Evolutionary conservation across 192 early-diverging fungal species (phyloP), one percentile per base, ranked within the genome.

Genomic region (Rhizophagus clarus): DNA sequence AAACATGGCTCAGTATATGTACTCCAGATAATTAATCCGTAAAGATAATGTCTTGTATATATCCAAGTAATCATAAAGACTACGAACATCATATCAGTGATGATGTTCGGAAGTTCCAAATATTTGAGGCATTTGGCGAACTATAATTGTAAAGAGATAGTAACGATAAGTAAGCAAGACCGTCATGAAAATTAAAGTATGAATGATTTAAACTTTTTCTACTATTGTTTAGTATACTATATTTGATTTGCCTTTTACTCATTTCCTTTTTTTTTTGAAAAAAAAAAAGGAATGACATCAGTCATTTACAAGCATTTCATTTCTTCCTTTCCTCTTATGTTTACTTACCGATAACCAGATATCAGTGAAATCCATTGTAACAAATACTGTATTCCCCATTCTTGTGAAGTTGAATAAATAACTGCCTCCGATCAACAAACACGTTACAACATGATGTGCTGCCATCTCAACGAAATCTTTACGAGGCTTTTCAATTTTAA

Each of bases 101-200:
- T 66, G 42, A 80, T 83, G 24, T 86, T 72, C 4, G 80, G 86
- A 29, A 91, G 86, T 17, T 83, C 81, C n/a, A 93, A 60, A 64
- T 96, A 96, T 77, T 94, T 93, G 31, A 94, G 82, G 67, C 89
- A 90, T 84, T 96, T 96, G 34, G 95, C 93, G 20, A 90, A 72
- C 89, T 90, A 81, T 12, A 63, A 31, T 34, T 49, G 24, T 76
- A 60, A 73, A 8, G 24, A 67, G 45, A 74, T 42, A 63, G 51
- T 34, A 42, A 24, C 10, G 8, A 31, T 64, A 5, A 76, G 24
- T 37, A 49, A 74, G 37, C n/a, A 49, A 28, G 69, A 28, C 20
- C 9, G 12, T 0, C n/a, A 31, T 3, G 26, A 24, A 5, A 12
- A 2, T 64, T 7, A 12, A 24, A n/a, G 15, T 24, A 51, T 68